phyloP scores from a whole-genome alignment of 83 land plant species.

The Thuja plicata region DNA sequence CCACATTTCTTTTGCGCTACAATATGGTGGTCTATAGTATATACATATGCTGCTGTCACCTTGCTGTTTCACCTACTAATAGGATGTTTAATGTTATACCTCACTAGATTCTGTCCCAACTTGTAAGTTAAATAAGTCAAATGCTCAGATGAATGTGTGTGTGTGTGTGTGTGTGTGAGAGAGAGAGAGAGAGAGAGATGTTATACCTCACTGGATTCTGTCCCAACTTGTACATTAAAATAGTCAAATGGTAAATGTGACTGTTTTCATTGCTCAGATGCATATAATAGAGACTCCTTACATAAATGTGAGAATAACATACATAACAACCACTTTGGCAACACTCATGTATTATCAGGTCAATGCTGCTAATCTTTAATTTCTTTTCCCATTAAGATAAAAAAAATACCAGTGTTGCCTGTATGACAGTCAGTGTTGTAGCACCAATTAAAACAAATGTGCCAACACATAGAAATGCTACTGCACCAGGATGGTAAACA shows the following conservation, averaged over 20 bases:
- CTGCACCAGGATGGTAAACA: constrained; percentile 40
- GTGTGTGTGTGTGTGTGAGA: not conserved
- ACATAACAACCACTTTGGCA: not conserved
- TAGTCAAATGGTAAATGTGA: not conserved
- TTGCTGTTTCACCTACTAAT: no score
- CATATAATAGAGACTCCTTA: not conserved
- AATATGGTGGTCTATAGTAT: no score
- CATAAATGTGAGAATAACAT: not conserved
- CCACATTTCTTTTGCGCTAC: no score
- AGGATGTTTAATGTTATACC: no score
- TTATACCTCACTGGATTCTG: not conserved
- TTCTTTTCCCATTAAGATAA: not conserved
- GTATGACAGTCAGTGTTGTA: constrained; percentile 28
- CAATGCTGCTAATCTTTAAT: not conserved
- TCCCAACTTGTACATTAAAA: not conserved
- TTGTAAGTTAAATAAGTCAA: no score
- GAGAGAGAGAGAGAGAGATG: not conserved
- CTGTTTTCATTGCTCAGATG: not conserved
- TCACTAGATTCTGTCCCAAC: no score
- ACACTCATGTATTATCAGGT: not conserved
- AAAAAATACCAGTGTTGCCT: constrained; percentile 58
- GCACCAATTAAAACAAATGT: constrained; percentile 27
- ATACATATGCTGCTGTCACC: no score
- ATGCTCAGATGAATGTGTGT: no score
- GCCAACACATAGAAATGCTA: constrained; percentile 44